Conservation (phyloP, 2,329 filamentous ascomycete genomes). For the Raffaelea deltoideospora region DNA sequence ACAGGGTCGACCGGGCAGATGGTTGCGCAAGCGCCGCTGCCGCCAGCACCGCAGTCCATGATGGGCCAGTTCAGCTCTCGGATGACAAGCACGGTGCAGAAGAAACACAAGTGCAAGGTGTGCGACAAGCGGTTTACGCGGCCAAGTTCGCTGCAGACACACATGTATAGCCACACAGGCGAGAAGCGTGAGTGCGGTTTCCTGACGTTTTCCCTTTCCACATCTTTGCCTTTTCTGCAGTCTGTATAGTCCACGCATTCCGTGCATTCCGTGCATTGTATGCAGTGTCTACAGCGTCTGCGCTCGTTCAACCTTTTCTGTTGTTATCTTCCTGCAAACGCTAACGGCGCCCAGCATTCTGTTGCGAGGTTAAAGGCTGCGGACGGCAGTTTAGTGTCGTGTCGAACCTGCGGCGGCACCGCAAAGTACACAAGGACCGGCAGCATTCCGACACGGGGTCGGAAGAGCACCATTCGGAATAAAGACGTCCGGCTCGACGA, state of each 20-base stretch:
- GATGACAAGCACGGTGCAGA: conserved; percentile 86
- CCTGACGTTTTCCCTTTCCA: no score
- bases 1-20: no score
- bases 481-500: no score
- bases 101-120: conserved; percentile 99
- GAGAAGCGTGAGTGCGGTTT: conserved; percentile 72
- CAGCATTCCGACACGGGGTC: conserved; percentile 46
- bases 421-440: conserved; percentile 87
- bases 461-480: conserved; percentile 48
- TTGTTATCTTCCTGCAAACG: no score
- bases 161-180: conserved; percentile 96
- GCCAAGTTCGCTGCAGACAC: conserved; percentile 84
- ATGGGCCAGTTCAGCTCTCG: conserved; percentile 98
- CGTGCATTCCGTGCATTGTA: no score
- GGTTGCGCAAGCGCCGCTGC: no score
- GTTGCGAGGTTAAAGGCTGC: conserved; percentile 87
- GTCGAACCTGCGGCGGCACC: conserved; percentile 84
- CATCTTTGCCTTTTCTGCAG: background rate
- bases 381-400: conserved; percentile 95
- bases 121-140: conserved; percentile 96
- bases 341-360: conserved; percentile 50
- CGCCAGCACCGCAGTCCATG: conserved; percentile 86
- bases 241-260: no score
- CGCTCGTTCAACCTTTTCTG: no score
- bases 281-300: no score